A percentile compares a stretch with the other conserved stretches of the same genome.
These are phyloP conservation scores for Didymella glomerata DNA, from an alignment of 2,329 filamentous ascomycete species.

Conservation along the genomic window DNA sequence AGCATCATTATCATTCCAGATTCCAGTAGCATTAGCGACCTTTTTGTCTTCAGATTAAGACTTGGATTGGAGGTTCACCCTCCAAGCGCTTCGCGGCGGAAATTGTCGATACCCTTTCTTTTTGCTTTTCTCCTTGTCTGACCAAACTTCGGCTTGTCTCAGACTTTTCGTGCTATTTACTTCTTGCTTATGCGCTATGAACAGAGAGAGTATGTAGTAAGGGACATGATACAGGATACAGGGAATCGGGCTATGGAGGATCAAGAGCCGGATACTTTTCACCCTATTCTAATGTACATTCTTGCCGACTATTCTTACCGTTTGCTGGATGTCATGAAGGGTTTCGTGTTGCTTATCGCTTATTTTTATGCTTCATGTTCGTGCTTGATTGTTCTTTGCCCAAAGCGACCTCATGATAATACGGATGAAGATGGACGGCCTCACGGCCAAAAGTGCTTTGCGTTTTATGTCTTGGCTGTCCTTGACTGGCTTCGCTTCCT, in stretches of 20 bases:
- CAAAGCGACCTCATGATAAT: slow-evolving; percentile 14
- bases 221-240: slow-evolving; percentile 19
- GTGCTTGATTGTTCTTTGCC: neutral
- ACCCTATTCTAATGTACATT: slow-evolving; percentile 41
- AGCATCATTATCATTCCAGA: slow-evolving; percentile 16
- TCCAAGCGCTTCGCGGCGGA: slow-evolving; percentile 45
- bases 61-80: slow-evolving; percentile 21
- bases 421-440: slow-evolving; percentile 33
- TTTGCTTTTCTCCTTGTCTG: slow-evolving; percentile 14
- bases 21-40: slow-evolving; percentile 27
- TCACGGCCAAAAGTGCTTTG: slow-evolving; percentile 31
- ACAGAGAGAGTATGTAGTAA: slow-evolving; percentile 20
- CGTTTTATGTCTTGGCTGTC: neutral
- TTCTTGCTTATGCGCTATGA: slow-evolving; percentile 1
- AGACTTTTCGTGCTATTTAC: slow-evolving; percentile 18
- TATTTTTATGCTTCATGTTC: neutral
- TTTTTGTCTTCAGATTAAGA: slow-evolving; percentile 30
- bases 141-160: slow-evolving; percentile 7
- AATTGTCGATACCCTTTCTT: slow-evolving; percentile 47
- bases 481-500: neutral
- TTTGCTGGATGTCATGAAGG: neutral
- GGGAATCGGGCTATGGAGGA: slow-evolving; percentile 1
- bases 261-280: slow-evolving; percentile 16
- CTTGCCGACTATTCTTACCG: slow-evolving; percentile 15
- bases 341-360: neutral